These are phyloP conservation scores for Neofusicoccum laricinum DNA, from an alignment of 2,329 filamentous ascomycete species.

Conservation along the genomic window DNA sequence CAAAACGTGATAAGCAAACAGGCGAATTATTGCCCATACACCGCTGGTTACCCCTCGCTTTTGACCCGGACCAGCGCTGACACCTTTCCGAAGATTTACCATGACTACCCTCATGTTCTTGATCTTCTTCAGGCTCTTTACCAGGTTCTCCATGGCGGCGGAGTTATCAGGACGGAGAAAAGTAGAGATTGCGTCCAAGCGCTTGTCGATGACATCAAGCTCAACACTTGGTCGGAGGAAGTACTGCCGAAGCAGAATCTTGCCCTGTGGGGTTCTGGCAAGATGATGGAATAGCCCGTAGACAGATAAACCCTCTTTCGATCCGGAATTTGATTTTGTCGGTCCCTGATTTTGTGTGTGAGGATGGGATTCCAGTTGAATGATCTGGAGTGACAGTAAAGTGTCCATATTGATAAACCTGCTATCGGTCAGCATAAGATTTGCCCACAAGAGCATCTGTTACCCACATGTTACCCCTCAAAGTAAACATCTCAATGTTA, in stretches of 20 bases:
- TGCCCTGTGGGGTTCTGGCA: slow-evolving; percentile 77
- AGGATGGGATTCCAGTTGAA: slow-evolving; percentile 78
- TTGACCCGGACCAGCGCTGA: slow-evolving; percentile 54
- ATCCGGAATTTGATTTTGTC: slow-evolving; percentile 56
- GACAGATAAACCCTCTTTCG: slow-evolving; percentile 79
- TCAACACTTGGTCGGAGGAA: slow-evolving; percentile 78
- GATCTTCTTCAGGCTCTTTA: slow-evolving; percentile 64
- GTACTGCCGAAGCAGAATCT: slow-evolving; percentile 67
- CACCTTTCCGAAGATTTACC: slow-evolving; percentile 71
- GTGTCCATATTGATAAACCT: slow-evolving; percentile 84
- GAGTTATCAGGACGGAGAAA: slow-evolving; percentile 68
- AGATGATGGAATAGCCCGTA: slow-evolving; percentile 78
- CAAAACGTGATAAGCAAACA: slow-evolving; percentile 69
- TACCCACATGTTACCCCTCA: slow-evolving; percentile 59
- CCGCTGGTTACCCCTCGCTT: slow-evolving; percentile 59
- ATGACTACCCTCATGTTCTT: slow-evolving; percentile 72
- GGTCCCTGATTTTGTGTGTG: slow-evolving; percentile 75
- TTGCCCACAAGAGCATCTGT: background rate
- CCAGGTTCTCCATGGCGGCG: slow-evolving; percentile 53
- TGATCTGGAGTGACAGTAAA: slow-evolving; percentile 76
- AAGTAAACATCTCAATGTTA: slow-evolving; percentile 70
- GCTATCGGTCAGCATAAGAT: slow-evolving; percentile 10
- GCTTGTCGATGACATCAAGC: slow-evolving; percentile 63
- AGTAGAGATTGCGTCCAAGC: slow-evolving; percentile 66
- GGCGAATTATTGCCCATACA: slow-evolving; percentile 69